Percentiles rank a stretch among this genome's conserved stretches.
phyloP scores from a whole-genome alignment of 75 land plant genomes.

The Cupressus sempervirens region DNA sequence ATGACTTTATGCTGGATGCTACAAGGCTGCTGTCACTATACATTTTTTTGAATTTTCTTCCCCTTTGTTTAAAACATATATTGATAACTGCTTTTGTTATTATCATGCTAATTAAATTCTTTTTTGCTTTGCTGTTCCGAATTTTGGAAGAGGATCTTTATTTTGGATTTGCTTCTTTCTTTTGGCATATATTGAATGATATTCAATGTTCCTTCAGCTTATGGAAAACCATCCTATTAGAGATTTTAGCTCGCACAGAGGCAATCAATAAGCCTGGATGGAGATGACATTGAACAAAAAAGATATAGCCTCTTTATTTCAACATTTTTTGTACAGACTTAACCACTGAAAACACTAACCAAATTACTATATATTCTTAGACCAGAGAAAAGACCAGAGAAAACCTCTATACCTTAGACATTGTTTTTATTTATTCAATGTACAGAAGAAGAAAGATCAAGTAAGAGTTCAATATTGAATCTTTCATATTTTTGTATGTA shows the following conservation, averaged over 20 bases:
- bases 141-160: neutral
- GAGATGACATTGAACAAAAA: neutral
- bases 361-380: neutral
- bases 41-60: neutral
- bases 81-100: neutral
- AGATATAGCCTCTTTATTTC: neutral
- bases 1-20: neutral
- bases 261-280: neutral
- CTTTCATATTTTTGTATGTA: neutral
- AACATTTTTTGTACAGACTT: neutral
- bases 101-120: neutral
- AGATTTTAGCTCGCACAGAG: neutral
- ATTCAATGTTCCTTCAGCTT: neutral
- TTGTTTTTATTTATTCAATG: neutral
- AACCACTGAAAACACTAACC: neutral
- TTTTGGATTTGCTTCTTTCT: neutral
- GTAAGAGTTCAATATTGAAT: neutral
- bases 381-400: neutral
- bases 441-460: neutral
- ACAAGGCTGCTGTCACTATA: neutral
- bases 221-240: neutral
- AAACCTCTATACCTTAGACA: neutral
- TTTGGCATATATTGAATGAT: neutral
- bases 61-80: neutral
- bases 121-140: neutral